Percentiles rank a stretch among this genome's conserved stretches.
Conservation (phyloP, 139 green algal species). For the Coelastrella sp. region DNA sequence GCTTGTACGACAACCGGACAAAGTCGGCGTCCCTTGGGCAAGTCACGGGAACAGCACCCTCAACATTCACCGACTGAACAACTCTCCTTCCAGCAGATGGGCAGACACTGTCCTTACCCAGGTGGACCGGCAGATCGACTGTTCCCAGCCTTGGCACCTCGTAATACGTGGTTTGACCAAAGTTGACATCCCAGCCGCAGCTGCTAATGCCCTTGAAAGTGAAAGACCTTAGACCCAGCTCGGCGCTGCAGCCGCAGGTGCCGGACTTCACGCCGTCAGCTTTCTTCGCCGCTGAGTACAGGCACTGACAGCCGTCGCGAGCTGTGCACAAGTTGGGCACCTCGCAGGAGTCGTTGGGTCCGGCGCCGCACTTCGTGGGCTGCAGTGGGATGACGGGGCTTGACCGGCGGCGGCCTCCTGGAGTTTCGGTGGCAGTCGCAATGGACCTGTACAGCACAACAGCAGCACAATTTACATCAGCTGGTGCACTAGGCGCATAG, state of each 20-base stretch:
- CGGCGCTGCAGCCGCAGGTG: background rate
- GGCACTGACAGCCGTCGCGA: constrained; percentile 2
- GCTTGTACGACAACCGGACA: constrained; percentile 4
- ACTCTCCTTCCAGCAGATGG: background rate
- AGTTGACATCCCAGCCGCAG: constrained; percentile 12
- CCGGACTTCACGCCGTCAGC: background rate
- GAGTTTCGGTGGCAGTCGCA: background rate
- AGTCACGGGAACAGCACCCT: background rate
- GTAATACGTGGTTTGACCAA: background rate
- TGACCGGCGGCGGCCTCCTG: background rate
- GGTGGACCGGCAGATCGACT: constrained; percentile 4
- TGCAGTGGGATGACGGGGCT: background rate
- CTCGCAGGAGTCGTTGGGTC: background rate
- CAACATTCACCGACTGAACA: background rate
- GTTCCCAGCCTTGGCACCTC: constrained; percentile 18
- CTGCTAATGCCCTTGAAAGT: constrained; percentile 1
- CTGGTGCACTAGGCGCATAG: too few relatives aligned
- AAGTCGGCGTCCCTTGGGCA: constrained; percentile 13
- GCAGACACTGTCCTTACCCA: background rate
- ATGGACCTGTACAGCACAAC: background rate
- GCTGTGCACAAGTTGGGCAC: constrained; percentile 6
- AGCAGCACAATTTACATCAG: too few relatives aligned
- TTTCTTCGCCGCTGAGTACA: background rate
- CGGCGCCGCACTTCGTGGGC: background rate
- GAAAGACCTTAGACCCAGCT: background rate